phyloP scores from a whole-genome alignment of 441 rosid genomes.

The Monsonia emarginata region DNA sequence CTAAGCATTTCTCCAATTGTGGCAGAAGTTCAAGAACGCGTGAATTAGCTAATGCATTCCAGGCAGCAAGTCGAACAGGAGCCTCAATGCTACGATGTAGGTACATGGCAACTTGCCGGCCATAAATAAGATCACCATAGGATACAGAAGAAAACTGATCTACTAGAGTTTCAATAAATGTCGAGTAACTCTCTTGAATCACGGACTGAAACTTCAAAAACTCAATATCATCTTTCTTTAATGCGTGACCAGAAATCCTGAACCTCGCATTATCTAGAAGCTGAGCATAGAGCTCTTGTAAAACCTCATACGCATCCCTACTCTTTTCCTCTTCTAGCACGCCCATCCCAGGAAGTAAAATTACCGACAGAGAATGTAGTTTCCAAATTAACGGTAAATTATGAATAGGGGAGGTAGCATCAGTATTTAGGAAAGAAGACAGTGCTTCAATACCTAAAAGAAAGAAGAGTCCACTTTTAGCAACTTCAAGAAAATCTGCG shows the following conservation, averaged over 20 bases:
- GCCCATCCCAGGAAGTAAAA: constrained; percentile 58
- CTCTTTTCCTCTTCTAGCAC: constrained; percentile 62
- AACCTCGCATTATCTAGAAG: constrained; percentile 42
- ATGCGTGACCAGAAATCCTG: constrained; percentile 9
- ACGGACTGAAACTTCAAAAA: constrained; percentile 59
- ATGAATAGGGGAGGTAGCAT: constrained; percentile 37
- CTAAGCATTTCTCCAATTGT: constrained; percentile 54
- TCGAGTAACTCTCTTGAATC: constrained; percentile 66
- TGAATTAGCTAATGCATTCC: constrained; percentile 55
- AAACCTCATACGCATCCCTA: constrained; percentile 46
- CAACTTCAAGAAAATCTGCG: constrained; percentile 35
- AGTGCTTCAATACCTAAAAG: constrained; percentile 67
- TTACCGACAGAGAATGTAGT: constrained; percentile 65
- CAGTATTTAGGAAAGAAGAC: constrained; percentile 31
- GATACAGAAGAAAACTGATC: constrained; percentile 81
- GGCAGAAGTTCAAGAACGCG: constrained; percentile 81
- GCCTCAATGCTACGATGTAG: constrained; percentile 59
- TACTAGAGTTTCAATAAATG: constrained; percentile 63
- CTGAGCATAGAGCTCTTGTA: constrained; percentile 67
- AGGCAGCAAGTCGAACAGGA: constrained; percentile 55
- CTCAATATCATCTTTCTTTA: constrained; percentile 21
- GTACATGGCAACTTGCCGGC: constrained; percentile 71
- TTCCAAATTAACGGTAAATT: constrained; percentile 66
- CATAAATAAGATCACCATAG: constrained; percentile 64
- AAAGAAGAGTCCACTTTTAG: constrained; percentile 74